These are phyloP conservation scores for Suhomyces bokatorum DNA, from an alignment of 1,139 yeast genomes.

Conservation along the genomic window DNA sequence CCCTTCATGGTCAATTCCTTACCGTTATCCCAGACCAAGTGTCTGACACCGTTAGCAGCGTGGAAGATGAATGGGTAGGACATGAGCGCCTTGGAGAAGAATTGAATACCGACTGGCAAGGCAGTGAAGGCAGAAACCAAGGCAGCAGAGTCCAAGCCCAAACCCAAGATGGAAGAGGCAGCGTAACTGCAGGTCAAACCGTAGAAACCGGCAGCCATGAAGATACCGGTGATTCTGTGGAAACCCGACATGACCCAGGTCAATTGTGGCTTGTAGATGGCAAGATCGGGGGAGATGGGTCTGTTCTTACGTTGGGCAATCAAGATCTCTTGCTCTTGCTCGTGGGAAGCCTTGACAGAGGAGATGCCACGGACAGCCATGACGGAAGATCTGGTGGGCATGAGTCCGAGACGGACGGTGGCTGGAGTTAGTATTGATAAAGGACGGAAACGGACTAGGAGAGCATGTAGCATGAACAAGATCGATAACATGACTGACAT, in stretches of 20 bases:
- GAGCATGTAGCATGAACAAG: too few species aligned
- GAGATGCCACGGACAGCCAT: constrained; percentile 38
- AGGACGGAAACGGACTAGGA: too few species aligned
- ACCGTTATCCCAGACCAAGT: constrained; percentile 89
- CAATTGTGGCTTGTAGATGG: constrained; percentile 86
- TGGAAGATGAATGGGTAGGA: constrained; percentile 90
- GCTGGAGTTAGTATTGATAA: constrained; percentile 7
- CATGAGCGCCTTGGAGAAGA: constrained; percentile 64
- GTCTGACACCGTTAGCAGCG: constrained; percentile 83
- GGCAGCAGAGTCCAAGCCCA: constrained; percentile 62
- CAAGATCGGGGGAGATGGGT: constrained; percentile 89
- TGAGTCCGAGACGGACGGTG: constrained; percentile 9
- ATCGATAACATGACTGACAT: too few species aligned
- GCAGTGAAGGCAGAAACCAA: constrained; percentile 56
- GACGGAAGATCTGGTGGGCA: constrained; percentile 8
- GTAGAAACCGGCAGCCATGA: constrained; percentile 76
- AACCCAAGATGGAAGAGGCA: constrained; percentile 62
- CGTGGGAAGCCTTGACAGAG: constrained; percentile 61
- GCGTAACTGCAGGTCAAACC: constrained; percentile 77
- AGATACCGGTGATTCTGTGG: constrained; percentile 89
- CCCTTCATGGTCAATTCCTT: constrained; percentile 76
- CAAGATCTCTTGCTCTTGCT: constrained; percentile 67
- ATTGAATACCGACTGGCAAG: constrained; percentile 63
- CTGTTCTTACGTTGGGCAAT: constrained; percentile 82
- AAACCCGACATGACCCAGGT: constrained; percentile 77